Conservation (phyloP, 192 early-diverging fungal genomes). For the Backusella westeae region DNA sequence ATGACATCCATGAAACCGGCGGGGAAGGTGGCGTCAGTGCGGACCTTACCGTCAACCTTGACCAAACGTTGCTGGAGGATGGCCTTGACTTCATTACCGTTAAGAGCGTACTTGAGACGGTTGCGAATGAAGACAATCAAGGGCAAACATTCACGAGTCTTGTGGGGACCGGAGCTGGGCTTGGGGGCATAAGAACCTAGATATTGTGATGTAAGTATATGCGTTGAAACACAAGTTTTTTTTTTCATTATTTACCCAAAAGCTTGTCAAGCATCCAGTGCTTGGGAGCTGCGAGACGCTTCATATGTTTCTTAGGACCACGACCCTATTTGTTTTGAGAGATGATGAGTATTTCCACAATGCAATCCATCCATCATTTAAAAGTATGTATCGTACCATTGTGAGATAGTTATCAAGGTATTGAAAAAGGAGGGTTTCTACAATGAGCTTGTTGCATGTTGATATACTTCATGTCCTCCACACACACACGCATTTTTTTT, state of each 20-base stretch:
- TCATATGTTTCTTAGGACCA: conserved; percentile 99
- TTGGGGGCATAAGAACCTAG: conserved; percentile 34
- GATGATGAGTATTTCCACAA: neutral
- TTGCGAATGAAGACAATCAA: conserved; percentile 48
- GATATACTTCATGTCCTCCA: neutral
- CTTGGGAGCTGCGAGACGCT: conserved; percentile 98
- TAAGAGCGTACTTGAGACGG: too few species aligned
- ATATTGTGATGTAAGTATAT: neutral
- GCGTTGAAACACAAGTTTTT: neutral
- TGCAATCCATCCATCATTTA: conserved; percentile 24
- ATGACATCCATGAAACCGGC: conserved; percentile 97
- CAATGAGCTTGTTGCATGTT: neutral
- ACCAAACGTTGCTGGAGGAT: neutral
- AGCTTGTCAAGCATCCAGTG: conserved; percentile 99
- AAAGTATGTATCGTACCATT: conserved; percentile 10
- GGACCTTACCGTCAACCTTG: too few species aligned
- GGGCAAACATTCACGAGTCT: conserved; percentile 98
- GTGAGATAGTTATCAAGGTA: conserved; percentile 21
- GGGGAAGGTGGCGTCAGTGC: too few species aligned
- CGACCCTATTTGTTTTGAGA: conserved; percentile 20
- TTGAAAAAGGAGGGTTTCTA: conserved; percentile 12
- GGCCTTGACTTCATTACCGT: too few species aligned
- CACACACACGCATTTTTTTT: neutral
- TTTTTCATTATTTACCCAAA: conserved; percentile 60
- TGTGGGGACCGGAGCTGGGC: conserved; percentile 66